Evolutionary conservation across 2,329 filamentous ascomycete species (phyloP).

Genomic region (Tothia fuscella): DNA sequence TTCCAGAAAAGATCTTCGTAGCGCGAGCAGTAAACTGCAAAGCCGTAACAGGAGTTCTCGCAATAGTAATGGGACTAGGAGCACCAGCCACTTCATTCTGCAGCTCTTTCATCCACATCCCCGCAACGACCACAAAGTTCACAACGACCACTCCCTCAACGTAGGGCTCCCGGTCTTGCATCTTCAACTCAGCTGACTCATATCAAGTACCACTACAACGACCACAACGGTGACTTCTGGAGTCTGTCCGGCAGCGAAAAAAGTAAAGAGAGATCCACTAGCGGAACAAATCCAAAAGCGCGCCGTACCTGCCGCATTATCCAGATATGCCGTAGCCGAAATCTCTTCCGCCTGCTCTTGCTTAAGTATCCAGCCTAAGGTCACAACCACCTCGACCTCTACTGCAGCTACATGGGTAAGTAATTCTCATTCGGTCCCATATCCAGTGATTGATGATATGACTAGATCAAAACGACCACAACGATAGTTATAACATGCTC

Average conservation of each 20-base stretch:
- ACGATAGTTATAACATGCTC: not conserved
- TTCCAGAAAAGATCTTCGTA: not conserved
- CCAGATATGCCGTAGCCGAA: not conserved
- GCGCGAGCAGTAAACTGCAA: not conserved
- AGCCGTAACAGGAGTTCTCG: not conserved
- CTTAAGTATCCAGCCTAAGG: not conserved
- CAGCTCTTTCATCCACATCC: not conserved
- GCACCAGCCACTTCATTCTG: not conserved
- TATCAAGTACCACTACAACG: not conserved
- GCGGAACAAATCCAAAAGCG: not conserved
- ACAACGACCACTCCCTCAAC: not conserved
- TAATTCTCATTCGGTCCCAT: too few relatives aligned
- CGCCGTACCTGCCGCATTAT: not conserved
- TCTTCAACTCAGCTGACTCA: not conserved
- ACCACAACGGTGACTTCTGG: not conserved
- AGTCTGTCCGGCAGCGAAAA: not conserved
- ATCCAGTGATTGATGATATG: not conserved
- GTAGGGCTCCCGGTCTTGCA: not conserved
- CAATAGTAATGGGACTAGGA: not conserved
- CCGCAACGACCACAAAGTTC: not conserved
- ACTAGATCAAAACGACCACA: not conserved
- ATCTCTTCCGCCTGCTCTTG: not conserved
- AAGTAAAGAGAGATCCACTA: not conserved
- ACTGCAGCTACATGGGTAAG: not conserved
- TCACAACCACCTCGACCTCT: not conserved